These are phyloP conservation scores for Globisporangium polare DNA, from an alignment of 352 stramenopile genomes.

Conservation along the genomic window DNA sequence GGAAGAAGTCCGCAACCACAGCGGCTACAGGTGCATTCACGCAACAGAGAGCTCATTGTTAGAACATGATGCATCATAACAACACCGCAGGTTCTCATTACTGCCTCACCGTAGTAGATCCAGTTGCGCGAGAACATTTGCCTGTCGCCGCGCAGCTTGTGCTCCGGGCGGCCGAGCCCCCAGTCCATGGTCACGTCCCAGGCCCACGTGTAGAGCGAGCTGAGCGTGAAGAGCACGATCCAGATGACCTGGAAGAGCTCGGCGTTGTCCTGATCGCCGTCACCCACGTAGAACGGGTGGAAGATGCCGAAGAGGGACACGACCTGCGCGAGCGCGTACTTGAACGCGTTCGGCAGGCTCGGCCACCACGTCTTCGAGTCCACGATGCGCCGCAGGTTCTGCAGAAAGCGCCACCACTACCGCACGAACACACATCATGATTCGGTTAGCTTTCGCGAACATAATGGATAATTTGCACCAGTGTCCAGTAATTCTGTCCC, in stretches of 20 bases:
- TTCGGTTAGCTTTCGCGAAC: not conserved
- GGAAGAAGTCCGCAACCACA: conserved; percentile 74
- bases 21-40: conserved; percentile 28
- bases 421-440: not conserved
- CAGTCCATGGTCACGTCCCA: conserved; percentile 89
- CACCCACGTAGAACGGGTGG: conserved; percentile 65
- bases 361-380: conserved; percentile 95
- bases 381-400: conserved; percentile 94
- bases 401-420: conserved; percentile 94
- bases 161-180: conserved; percentile 74
- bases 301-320: conserved; percentile 85
- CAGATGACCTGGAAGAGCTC: conserved; percentile 58
- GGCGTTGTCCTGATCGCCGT: conserved; percentile 16
- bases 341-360: conserved; percentile 94
- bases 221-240: conserved; percentile 77
- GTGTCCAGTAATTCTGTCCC: not conserved
- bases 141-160: conserved; percentile 71
- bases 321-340: conserved; percentile 90
- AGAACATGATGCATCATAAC: not conserved
- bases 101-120: conserved; percentile 61
- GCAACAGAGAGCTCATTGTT: not conserved
- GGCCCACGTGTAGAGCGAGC: conserved; percentile 76
- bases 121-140: conserved; percentile 84
- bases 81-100: not conserved
- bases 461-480: not conserved